Percentiles rank a stretch among this genome's conserved stretches.
phyloP scores from a whole-genome alignment of 768 basidiomycete species.

The Paxillus involutus region DNA sequence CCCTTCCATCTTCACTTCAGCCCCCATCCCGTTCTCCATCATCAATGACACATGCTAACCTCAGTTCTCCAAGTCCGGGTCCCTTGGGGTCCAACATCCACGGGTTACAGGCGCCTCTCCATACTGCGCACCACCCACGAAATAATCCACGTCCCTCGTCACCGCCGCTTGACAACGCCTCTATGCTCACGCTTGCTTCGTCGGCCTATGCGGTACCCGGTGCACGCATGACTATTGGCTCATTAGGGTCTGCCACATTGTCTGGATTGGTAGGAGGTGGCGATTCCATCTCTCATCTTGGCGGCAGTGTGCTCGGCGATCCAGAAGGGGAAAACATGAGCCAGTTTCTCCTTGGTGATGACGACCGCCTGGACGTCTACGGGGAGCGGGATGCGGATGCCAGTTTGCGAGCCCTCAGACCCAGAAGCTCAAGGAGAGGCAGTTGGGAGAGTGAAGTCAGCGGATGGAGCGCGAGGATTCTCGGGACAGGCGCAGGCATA shows the following conservation, averaged over 20 bases:
- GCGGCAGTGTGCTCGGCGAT: constrained; percentile 57
- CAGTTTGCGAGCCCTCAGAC: constrained; percentile 85
- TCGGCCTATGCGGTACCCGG: constrained; percentile 83
- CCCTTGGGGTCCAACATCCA: constrained; percentile 27
- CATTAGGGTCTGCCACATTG: constrained; percentile 43
- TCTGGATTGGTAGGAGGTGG: constrained; percentile 51
- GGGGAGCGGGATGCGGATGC: constrained; percentile 74
- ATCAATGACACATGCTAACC: constrained; percentile 22
- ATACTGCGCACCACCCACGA: constrained; percentile 90
- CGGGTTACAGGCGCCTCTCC: constrained; percentile 76
- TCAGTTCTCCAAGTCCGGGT: constrained; percentile 28
- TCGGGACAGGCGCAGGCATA: constrained; percentile 45
- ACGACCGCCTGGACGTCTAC: constrained; percentile 54
- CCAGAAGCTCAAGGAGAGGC: constrained; percentile 79
- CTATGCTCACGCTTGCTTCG: constrained; percentile 88
- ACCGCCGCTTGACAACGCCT: constrained; percentile 90
- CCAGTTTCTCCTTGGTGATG: constrained; percentile 65
- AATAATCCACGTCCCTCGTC: constrained; percentile 95
- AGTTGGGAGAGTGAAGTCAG: constrained; percentile 93
- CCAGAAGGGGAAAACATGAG: constrained; percentile 59
- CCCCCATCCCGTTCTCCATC: constrained; percentile 46
- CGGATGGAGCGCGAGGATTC: constrained; percentile 78
- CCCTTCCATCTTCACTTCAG: constrained; percentile 53
- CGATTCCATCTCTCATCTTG: constrained; percentile 74
- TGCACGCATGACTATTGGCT: constrained; percentile 46